These are phyloP conservation scores for Pythium grandisporangium DNA, from an alignment of 352 stramenopile species.

Conservation along the genomic window DNA sequence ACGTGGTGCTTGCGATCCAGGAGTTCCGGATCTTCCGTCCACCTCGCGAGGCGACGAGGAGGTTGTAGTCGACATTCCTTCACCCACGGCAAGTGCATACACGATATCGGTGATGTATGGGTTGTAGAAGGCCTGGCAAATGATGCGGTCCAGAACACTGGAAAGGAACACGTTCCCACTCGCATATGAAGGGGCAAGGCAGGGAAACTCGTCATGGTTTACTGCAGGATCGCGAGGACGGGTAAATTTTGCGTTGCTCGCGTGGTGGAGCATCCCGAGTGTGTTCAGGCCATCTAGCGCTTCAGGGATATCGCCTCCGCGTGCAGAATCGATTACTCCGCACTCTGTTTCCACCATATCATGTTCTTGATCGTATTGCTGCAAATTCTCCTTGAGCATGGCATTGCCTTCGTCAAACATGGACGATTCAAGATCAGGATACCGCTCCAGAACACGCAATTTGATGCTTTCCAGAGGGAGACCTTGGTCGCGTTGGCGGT, in stretches of 20 bases:
- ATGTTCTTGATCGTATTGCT: slow-evolving; percentile 16
- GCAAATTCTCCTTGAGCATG: slow-evolving; percentile 22
- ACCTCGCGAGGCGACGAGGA: not conserved
- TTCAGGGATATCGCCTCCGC: not conserved
- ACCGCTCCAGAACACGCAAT: slow-evolving; percentile 34
- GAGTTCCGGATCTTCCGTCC: no score
- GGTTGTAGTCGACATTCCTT: not conserved
- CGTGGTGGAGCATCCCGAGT: slow-evolving; percentile 31
- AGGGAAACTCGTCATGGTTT: slow-evolving; percentile 36
- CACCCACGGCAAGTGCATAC: slow-evolving; percentile 33
- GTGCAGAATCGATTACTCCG: not conserved
- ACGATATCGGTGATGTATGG: slow-evolving; percentile 65
- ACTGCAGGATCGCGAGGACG: slow-evolving; percentile 33
- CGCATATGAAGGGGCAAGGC: slow-evolving; percentile 42
- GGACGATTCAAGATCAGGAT: slow-evolving; percentile 32
- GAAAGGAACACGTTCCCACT: slow-evolving; percentile 42
- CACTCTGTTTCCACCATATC: not conserved
- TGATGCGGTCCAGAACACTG: slow-evolving; percentile 46
- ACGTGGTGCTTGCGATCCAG: not conserved
- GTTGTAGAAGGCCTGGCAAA: slow-evolving; percentile 77
- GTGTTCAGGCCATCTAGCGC: slow-evolving; percentile 13
- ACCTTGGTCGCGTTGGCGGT: slow-evolving; percentile 35
- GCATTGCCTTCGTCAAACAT: slow-evolving; percentile 29
- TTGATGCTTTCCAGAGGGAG: slow-evolving; percentile 50
- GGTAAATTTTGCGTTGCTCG: slow-evolving; percentile 41